Evolutionary conservation across 768 basidiomycete genomes (phyloP).

Genomic region (Podaxis carcinomalis): DNA sequence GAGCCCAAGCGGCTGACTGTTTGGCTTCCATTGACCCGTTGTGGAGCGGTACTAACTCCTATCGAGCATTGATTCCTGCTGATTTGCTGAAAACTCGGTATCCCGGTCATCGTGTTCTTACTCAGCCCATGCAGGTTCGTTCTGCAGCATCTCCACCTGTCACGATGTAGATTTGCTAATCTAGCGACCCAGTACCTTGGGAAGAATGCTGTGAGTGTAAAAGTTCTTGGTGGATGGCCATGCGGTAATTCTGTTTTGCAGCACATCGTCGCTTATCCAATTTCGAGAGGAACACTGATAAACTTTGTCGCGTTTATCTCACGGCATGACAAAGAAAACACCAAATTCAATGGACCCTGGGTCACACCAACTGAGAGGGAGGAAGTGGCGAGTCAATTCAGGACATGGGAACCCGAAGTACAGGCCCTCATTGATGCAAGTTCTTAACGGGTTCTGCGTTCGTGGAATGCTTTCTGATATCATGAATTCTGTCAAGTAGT

Average conservation of each 20-base stretch:
- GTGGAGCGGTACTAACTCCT: constrained; percentile 58
- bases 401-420: constrained; percentile 57
- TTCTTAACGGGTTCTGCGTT: background rate
- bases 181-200: constrained; percentile 50
- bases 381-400: constrained; percentile 42
- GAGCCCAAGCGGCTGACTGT: constrained; percentile 34
- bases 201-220: constrained; percentile 35
- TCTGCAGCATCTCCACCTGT: background rate
- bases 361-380: constrained; percentile 39
- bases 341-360: constrained; percentile 48
- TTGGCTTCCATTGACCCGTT: constrained; percentile 43
- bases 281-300: constrained; percentile 51
- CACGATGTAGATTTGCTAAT: background rate
- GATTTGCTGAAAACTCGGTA: constrained; percentile 37
- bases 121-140: constrained; percentile 45
- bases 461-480: constrained; percentile 1
- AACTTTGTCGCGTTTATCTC: constrained; percentile 60
- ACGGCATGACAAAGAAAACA: constrained; percentile 47
- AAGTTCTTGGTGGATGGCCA: background rate
- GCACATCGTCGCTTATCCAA: constrained; percentile 62
- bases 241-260: constrained; percentile 19
- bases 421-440: constrained; percentile 51
- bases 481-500: constrained; percentile 30
- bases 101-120: constrained; percentile 46
- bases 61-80: constrained; percentile 54